phyloP scores from a whole-genome alignment of 768 basidiomycete species.

The Paxillus rubicundulus region DNA sequence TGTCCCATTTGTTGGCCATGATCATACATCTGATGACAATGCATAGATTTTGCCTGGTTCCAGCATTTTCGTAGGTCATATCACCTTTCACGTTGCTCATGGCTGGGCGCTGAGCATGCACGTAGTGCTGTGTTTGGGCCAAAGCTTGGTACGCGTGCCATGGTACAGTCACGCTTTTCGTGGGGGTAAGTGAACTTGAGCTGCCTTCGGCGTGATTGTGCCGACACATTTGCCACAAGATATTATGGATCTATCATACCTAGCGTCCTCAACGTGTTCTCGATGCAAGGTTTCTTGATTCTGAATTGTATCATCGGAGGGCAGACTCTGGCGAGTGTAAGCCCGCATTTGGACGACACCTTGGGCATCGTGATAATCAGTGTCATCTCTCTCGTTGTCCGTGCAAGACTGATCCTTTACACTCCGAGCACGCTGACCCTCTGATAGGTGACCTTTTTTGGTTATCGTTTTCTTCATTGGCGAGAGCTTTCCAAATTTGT shows the following conservation, averaged over 20 bases:
- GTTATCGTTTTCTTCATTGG: conserved; percentile 61
- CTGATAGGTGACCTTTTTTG: conserved; percentile 58
- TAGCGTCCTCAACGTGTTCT: conserved; percentile 48
- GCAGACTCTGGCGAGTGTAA: conserved; percentile 54
- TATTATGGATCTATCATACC: conserved; percentile 40
- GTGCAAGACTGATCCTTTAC: conserved; percentile 2
- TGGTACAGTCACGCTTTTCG: conserved; percentile 54
- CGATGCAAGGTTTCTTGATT: conserved; percentile 54
- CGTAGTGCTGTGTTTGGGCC: conserved; percentile 51
- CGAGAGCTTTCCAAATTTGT: conserved; percentile 18
- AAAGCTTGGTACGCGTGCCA: conserved; percentile 53
- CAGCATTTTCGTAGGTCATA: conserved; percentile 37
- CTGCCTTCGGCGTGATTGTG: conserved; percentile 5
- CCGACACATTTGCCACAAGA: conserved; percentile 22
- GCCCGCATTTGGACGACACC: conserved; percentile 27
- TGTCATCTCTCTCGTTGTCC: conserved; percentile 30
- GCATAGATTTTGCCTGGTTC: conserved; percentile 32
- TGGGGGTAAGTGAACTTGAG: conserved; percentile 40
- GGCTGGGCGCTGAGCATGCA: conserved; percentile 1
- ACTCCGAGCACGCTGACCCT: background rate
- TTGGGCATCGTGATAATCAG: conserved; percentile 34
- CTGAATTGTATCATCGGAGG: conserved; percentile 63
- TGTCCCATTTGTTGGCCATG: background rate
- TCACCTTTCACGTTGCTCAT: background rate
- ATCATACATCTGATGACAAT: conserved; percentile 3